phyloP scores from a whole-genome alignment of 2,329 filamentous ascomycete genomes.

The Stagonosporopsis chrysanthemi region DNA sequence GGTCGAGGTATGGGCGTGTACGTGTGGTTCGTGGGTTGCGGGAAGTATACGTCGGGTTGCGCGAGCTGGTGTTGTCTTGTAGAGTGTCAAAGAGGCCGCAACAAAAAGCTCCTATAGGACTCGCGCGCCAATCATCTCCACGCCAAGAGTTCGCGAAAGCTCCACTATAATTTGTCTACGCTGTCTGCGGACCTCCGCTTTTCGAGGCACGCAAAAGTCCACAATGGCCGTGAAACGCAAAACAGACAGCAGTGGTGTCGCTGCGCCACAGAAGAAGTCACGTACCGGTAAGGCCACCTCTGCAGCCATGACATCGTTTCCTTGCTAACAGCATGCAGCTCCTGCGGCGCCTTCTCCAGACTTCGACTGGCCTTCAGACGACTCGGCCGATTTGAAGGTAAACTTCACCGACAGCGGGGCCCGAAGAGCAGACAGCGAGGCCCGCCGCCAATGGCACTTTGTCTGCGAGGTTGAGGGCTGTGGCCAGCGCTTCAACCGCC shows the following conservation, averaged over 20 bases:
- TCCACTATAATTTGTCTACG: slow-evolving; percentile 20
- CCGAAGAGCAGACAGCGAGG: slow-evolving; percentile 42
- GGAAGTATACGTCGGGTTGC: slow-evolving; percentile 2
- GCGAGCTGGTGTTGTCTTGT: slow-evolving; percentile 4
- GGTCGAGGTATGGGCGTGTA: neutral
- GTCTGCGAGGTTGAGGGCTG: slow-evolving; percentile 78
- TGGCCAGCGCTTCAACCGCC: slow-evolving; percentile 85
- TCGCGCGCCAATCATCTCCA: slow-evolving; percentile 23
- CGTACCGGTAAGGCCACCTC: slow-evolving; percentile 30
- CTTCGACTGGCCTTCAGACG: slow-evolving; percentile 29
- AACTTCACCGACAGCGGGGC: slow-evolving; percentile 41
- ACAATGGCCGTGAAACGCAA: slow-evolving; percentile 44
- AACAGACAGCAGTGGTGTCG: slow-evolving; percentile 10
- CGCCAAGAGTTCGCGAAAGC: slow-evolving; percentile 29
- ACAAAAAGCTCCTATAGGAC: slow-evolving; percentile 26
- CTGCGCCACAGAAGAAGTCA: slow-evolving; percentile 33
- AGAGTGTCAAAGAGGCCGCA: slow-evolving; percentile 24
- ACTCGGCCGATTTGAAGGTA: slow-evolving; percentile 34
- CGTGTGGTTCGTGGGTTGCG: slow-evolving; percentile 1
- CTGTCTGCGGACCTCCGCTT: slow-evolving; percentile 8
- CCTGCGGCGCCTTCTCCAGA: slow-evolving; percentile 19
- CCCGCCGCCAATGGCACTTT: slow-evolving; percentile 74
- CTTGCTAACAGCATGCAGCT: slow-evolving; percentile 5
- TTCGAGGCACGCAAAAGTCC: slow-evolving; percentile 2
- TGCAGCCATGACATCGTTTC: slow-evolving; percentile 10